Conservation (phyloP, 2,329 filamentous ascomycete species). For the Aspergillus hiratsukae region DNA sequence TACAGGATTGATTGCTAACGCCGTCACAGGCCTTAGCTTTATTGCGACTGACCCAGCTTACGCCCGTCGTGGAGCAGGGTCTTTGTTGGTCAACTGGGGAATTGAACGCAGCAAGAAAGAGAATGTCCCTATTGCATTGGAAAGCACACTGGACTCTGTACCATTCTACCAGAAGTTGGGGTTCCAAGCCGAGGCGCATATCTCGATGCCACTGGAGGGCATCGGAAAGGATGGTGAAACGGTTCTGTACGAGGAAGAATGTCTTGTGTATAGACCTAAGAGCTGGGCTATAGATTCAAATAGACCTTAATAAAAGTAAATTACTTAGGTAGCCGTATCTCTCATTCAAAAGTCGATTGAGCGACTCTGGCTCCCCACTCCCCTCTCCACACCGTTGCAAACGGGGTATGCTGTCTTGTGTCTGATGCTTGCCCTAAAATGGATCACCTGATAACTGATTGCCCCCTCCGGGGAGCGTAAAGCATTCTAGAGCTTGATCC, state of each 20-base stretch:
- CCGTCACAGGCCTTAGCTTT: not conserved
- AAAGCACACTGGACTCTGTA: not conserved
- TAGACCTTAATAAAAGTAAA: too few species aligned
- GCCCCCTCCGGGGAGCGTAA: constrained; percentile 1
- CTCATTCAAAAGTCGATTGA: constrained; percentile 29
- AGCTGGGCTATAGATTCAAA: not conserved
- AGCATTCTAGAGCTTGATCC: constrained; percentile 20
- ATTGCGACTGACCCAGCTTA: not conserved
- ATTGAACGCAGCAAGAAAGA: not conserved
- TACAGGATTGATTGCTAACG: not conserved
- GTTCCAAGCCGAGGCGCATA: not conserved
- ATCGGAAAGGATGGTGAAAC: not conserved
- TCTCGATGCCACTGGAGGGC: not conserved
- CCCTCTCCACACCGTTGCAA: constrained; percentile 18
- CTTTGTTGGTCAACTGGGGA: not conserved
- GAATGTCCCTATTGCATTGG: not conserved
- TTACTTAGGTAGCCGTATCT: constrained; percentile 26
- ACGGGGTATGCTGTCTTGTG: constrained; percentile 12
- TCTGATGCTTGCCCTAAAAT: constrained; percentile 1
- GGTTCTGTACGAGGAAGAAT: not conserved
- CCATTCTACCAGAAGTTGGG: not conserved
- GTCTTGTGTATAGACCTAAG: not conserved
- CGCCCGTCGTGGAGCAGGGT: not conserved
- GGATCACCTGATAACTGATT: not conserved
- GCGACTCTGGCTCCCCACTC: constrained; percentile 1